Base-by-base conservation (phyloP, 495 filamentous ascomycete species). In the Penicillium samsonianum region DNA sequence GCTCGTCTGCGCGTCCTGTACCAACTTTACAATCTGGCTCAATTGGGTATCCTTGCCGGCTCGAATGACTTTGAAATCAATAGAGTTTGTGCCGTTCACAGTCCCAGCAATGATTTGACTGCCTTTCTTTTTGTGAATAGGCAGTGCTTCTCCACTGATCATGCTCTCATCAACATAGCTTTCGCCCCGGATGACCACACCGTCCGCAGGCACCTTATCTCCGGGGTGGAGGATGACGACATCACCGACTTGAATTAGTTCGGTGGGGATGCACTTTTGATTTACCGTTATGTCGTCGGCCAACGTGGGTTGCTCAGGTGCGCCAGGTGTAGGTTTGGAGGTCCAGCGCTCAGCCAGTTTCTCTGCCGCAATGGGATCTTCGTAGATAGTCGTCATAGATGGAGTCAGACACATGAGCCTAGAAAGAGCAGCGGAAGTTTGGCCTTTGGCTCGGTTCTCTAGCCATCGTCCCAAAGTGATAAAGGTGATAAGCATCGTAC, bases 401-500 rank as follows among this genome's bases (percentile, higher is more conserved):
- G 94, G 94, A 14, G 95, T 88, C 35, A 99, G 78, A 12, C 89
- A 95, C 94, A 99, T 99, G 5, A 99, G 82, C 23, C 88, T 80
- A n/a, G 91, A 96, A 7, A 99, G 82, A 2, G 94, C 94, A 65
- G 91, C 94, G 8, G 92, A 96, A 0, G 94, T 99, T 70, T 98
- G 90, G 4, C 94, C 94, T 73, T 99, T 99, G 19, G 94, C 94
- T 14, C 89, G 80, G 63, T 98, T 99, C 70, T 99, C 94, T 9
- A 99, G 71, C 77, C 89, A 98, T 33, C 94, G 85, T 23, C 94
- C 92, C 4, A 99, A 77, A 0, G 90, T 90, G 71, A 96, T 90
- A 71, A 98, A 98, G 0, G 91, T 96, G 67, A 99, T 96, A 22
- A 99, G 83, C 95, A 98, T 99, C 22, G 91, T 97, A 69, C 92